phyloP scores from a whole-genome alignment of 2,329 filamentous ascomycete genomes.

The Paecilomyces dactylethromorphus region DNA sequence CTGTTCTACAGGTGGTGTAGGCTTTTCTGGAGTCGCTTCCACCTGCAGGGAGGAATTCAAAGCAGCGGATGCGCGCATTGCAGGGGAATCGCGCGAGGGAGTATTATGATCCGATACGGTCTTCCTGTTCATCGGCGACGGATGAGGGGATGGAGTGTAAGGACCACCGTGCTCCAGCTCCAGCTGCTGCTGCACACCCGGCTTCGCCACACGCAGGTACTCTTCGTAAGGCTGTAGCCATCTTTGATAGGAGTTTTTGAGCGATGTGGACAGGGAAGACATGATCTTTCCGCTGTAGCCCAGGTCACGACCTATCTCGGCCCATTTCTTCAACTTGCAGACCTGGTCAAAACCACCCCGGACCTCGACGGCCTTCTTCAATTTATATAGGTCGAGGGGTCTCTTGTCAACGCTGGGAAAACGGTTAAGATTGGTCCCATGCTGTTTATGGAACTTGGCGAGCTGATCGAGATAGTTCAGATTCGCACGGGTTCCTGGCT shows the following conservation, averaged over 20 bases:
- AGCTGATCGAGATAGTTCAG: constrained; percentile 93
- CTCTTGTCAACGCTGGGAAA: constrained; percentile 97
- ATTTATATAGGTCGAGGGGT: constrained; percentile 85
- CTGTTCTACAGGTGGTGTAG: constrained; percentile 27
- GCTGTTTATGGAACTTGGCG: constrained; percentile 92
- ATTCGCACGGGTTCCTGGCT: constrained; percentile 81
- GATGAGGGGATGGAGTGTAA: constrained; percentile 68
- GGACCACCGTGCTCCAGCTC: constrained; percentile 91
- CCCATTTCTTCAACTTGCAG: constrained; percentile 98
- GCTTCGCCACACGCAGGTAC: constrained; percentile 83
- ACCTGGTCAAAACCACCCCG: constrained; percentile 93
- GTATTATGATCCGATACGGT: constrained; percentile 43
- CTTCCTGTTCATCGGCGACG: constrained; percentile 63
- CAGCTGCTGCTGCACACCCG: constrained; percentile 91
- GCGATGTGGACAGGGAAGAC: constrained; percentile 93
- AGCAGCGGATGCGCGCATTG: constrained; percentile 51
- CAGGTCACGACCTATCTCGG: constrained; percentile 90
- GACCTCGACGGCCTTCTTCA: constrained; percentile 94
- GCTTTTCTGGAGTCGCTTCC: constrained; percentile 25
- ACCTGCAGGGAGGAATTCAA: constrained; percentile 48
- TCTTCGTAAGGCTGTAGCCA: constrained; percentile 98
- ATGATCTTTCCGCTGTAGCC: constrained; percentile 99
- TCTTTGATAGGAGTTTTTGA: constrained; percentile 96
- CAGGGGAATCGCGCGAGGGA: constrained; percentile 56
- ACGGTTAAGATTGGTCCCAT: constrained; percentile 87